Percentiles rank a stretch among this genome's conserved stretches.
Conservation (phyloP, 2,329 filamentous ascomycete genomes). For the Xylariaceae sp. region DNA sequence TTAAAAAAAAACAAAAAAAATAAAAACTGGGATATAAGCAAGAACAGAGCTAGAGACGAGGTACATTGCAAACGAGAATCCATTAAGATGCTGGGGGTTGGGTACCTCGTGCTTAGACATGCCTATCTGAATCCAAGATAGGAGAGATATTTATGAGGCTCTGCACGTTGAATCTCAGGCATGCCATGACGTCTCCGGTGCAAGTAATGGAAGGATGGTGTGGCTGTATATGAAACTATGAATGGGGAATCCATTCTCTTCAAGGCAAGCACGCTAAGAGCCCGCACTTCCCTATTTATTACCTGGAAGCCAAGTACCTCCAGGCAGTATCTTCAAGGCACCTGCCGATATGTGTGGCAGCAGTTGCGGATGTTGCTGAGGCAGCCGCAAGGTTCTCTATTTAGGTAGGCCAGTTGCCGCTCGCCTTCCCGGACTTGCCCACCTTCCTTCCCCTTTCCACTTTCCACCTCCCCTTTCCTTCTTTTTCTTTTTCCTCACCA, state of each 20-base stretch:
- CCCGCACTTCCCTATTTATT: no score
- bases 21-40: no score
- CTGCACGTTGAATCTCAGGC: not conserved
- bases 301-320: no score
- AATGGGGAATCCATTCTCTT: no score
- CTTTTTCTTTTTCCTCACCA: not conserved
- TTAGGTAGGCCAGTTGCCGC: not conserved
- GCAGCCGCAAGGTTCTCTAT: not conserved
- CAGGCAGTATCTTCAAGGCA: no score
- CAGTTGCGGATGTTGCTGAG: not conserved
- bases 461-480: not conserved
- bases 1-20: no score
- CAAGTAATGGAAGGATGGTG: not conserved
- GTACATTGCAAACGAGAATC: no score
- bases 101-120: not conserved
- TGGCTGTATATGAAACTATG: no score
- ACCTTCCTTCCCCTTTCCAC: not conserved
- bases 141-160: not conserved
- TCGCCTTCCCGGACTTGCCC: not conserved
- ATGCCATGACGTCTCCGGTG: not conserved
- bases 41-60: no score
- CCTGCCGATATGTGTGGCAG: no score
- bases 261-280: no score
- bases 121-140: not conserved
- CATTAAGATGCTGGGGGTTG: not conserved